Evolutionary conservation across 371 early-diverging fungal species (phyloP), one percentile per base, ranked within the genome.

Genomic region (Mycotypha africana): DNA sequence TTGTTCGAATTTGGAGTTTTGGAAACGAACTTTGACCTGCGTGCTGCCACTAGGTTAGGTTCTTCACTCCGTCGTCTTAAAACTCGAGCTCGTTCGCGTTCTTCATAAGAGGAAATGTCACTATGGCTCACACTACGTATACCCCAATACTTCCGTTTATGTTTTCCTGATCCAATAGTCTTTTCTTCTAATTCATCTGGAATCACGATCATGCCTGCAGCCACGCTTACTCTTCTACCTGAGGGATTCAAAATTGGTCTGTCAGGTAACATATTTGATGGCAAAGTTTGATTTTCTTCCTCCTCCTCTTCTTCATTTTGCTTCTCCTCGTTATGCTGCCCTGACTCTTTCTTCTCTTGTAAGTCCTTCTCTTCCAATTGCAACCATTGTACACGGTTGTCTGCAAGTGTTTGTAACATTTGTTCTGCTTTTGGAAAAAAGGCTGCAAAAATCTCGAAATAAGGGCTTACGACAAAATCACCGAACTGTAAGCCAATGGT

Each of bases 381-480:
- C 10, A 64, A 21, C 76, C 76, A 75, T 39, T 67, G 62, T 28
- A 21, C 24, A 17, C 71, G 62, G 49, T 75, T 75, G 0, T 42
- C 45, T 0, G 52, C 52, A 24, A 75, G 32, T 6, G 47, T 44
- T 20, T 61, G 56, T 11, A 80, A 42, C 16, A 80, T 32, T 7
- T 64, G 63, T 1, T 70, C 59, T 12, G 77, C 72, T 20, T 72
- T 72, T 0, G 91, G 89, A 23, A 90, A 73, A 16, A 92, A 59
- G 17, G 86, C 82, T 11, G 81, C 82, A 42, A 92, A 77, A 23
- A 79, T 76, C 42, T 85, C 85, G 65, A 91, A 92, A 49, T 87
- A 91, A 2, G 95, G 95, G 22, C 80, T 81, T 0, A 86, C 89
- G 2, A 94, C 84, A 49, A 86, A 85, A 49, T 90, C 88, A 30